These are phyloP conservation scores for Fraxinus greggii DNA, from an alignment of 305 asterid species.

Conservation along the genomic window DNA sequence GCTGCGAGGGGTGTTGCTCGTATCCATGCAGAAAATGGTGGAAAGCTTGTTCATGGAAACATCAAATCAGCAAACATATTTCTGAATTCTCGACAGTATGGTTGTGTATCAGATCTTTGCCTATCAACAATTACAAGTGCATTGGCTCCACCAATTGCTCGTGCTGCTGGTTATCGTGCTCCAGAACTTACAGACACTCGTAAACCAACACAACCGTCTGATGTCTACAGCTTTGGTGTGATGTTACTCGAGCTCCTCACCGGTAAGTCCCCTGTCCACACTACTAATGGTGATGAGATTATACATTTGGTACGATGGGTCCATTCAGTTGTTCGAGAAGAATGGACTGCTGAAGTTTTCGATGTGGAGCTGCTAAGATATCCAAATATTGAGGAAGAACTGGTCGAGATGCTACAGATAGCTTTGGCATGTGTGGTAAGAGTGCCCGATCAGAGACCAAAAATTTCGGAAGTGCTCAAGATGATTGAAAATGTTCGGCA, in stretches of 20 bases:
- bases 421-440: conserved; percentile 84
- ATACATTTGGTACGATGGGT: conserved; percentile 81
- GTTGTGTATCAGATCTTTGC: conserved; percentile 78
- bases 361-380: conserved; percentile 69
- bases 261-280: conserved; percentile 69
- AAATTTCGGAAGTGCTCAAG: conserved; percentile 59
- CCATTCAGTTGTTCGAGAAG: conserved; percentile 84
- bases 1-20: conserved; percentile 84
- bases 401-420: conserved; percentile 79
- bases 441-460: conserved; percentile 72
- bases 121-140: conserved; percentile 66
- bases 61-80: conserved; percentile 76
- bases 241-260: conserved; percentile 77
- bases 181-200: conserved; percentile 83
- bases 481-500: conserved; percentile 55
- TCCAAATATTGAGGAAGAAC: conserved; percentile 75
- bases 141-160: conserved; percentile 70
- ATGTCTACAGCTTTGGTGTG: conserved; percentile 86
- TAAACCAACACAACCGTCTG: conserved; percentile 68
- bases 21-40: conserved; percentile 63
- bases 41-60: conserved; percentile 81
- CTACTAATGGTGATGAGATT: conserved; percentile 70
- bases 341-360: conserved; percentile 92
- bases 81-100: conserved; percentile 54
- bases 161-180: conserved; percentile 86